phyloP scores from a whole-genome alignment of 2,329 filamentous ascomycete genomes.

The Aspergillus brunneoviolaceus region DNA sequence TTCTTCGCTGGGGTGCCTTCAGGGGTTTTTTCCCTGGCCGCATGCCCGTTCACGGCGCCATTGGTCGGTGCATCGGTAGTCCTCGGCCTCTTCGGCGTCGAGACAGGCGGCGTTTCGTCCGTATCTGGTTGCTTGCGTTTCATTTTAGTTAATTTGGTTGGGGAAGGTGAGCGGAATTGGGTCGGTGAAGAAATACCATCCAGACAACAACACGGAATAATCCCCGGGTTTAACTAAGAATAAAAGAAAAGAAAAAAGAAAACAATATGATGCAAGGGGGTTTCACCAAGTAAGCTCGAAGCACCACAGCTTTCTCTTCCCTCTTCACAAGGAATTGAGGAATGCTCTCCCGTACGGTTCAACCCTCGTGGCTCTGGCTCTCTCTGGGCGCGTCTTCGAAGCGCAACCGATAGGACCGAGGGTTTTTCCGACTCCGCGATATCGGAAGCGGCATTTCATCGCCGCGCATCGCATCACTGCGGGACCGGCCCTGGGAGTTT shows the following conservation, averaged over 20 bases:
- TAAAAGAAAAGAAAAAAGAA: conserved; percentile 32
- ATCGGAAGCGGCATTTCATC: conserved; percentile 23
- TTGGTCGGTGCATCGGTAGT: conserved; percentile 23
- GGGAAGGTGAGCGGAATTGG: neutral
- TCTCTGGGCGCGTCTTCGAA: conserved; percentile 18
- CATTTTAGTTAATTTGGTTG: conserved; percentile 31
- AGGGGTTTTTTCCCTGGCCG: conserved; percentile 23
- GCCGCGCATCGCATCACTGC: conserved; percentile 7
- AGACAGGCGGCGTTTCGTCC: conserved; percentile 35
- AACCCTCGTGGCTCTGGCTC: conserved; percentile 11
- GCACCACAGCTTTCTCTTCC: neutral
- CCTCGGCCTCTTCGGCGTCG: conserved; percentile 42
- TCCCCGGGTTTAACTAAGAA: conserved; percentile 3
- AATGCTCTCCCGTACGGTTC: conserved; percentile 1
- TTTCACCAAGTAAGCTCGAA: neutral
- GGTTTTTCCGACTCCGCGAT: conserved; percentile 36
- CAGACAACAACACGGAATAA: conserved; percentile 8
- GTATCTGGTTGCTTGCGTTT: conserved; percentile 45
- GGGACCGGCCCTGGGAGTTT: conserved; percentile 1
- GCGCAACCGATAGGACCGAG: conserved; percentile 21
- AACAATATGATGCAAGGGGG: conserved; percentile 16
- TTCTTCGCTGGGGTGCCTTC: conserved; percentile 28
- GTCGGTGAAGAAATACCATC: conserved; percentile 32
- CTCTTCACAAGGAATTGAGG: neutral
- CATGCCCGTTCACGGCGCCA: conserved; percentile 29